Evolutionary conservation across 371 early-diverging fungal species (phyloP), one percentile per base, ranked within the genome.

Genomic region (Phascolomyces articulosus): DNA sequence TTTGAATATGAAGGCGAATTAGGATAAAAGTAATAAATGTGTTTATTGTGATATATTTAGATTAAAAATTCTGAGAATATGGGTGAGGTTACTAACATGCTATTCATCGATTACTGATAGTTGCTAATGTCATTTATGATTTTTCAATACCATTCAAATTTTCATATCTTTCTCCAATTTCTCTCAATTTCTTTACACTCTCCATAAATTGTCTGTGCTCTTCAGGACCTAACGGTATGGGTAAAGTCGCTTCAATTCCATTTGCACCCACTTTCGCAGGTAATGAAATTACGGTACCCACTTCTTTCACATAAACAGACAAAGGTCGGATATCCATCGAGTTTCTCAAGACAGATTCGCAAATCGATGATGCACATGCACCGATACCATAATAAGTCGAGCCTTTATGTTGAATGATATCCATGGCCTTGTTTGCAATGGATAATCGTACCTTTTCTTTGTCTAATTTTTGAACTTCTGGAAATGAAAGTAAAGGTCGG

Each of bases 381-480:
- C 91, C 95, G 64, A 95, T 93, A 40, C 95, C 96, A 65, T 88
- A 95, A 71, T 92, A 89, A 0, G 96, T 94, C 3, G 93, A 88
- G 15, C 96, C 95, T 73, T 95, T 95, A 51, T 89, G 76, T 10
- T 90, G 84, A 63, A 95, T 95, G 63, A 95, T 95, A 34, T 85
- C 87, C 69, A 92, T 92, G 6, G 96, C 96, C 69, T 93, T 93
- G 64, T 79, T 83, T 28, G 82, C 75, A 18, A 93, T 86, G 20
- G 76, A 68, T 26, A 84, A 69, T 20, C 83, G 82, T n/a, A 91
- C 68, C 13, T 71, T 61, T 9, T 84, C 79, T 60, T 70, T 72
- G 49, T 93, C 85, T 11, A 90, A 41, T 11, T 58, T 58, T 58
- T 85, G 54, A 58, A 93, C 77, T 58, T 87, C 83, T 6, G 89